Evolutionary conservation across 1,139 yeast genomes (phyloP), one percentile per base, ranked within the genome.

Genomic region (Candida neerlandica): DNA sequence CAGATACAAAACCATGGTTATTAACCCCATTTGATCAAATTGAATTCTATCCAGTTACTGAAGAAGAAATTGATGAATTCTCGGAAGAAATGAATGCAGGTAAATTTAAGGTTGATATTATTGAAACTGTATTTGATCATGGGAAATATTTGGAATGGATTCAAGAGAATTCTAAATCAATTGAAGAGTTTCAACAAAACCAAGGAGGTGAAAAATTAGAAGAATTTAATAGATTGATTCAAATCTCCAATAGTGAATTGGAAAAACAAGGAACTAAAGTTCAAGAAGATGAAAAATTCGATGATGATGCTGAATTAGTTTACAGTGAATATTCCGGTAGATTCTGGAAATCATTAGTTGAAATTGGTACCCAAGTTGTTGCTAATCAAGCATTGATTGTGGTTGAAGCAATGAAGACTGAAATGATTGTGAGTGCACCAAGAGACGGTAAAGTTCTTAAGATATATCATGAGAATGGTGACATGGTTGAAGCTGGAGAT

Each of bases 361-460:
- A 77, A 48, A 92, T 81, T 42, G 97, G 97, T n/a, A 95, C 88
- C 58, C 69, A 58, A 18, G 96, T 94, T 30, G 73, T 74, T 47
- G 79, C 73, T 50, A 96, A 92, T 33, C 94, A 89, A 60, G 91
- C 91, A 4, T 75, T 94, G 55, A 81, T 94, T 55, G 90, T 94
- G 47, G 89, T 94, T 51, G 98, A 94, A 68, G 98, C 98, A 48
- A 94, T 94, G 98, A 94, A 94, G 76, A 94, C 99, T 0, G 99
- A 94, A 68, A 91, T 94, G 97, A 81, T 84, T 45, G 96, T 92
- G 40, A 75, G 71, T 51, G 84, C 97, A 15, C 80, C 96, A 2
- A 77, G 69, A 46, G 75, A 71, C 9, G 98, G 98, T 58, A 89
- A 81, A 63, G 94, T 94, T 16, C 70, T 83, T 46, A 89, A 89